Base-by-base conservation (phyloP, 1,284 basidiomycete genomes). In the Xanthoconium separans region DNA sequence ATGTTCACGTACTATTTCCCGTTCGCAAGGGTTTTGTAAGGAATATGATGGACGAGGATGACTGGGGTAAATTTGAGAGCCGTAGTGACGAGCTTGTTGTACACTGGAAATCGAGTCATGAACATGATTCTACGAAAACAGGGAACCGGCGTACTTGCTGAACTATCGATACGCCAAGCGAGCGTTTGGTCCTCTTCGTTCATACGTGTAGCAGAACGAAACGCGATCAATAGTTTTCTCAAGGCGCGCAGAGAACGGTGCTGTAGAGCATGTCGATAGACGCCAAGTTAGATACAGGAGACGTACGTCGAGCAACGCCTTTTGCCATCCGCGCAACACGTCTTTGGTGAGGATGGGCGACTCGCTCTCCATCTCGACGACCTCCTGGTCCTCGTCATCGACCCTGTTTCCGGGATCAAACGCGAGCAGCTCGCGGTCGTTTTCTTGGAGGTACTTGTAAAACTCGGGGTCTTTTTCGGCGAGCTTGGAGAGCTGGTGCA, bases 401-500 rank as follows among this genome's bases (percentile, higher is more conserved):
- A 70, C 73, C 15, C 73, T 75, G 6, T 70, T 71, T 15, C 61
- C 65, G 3, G 77, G 73, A 37, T 84, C 76, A 68, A 99, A 99
- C 2, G 92, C 78, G 7, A 99, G 79, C 31, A 99, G 76, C 51
- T 95, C 93, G 53, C 80, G 77, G 73, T 99, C 96, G 68, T 99
- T 96, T 73, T 98, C 93, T 75, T 97, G 89, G 8, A 99, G 79
- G 69, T 97, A 99, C 73, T 97, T 95, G 87, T 86, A 99, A 76
- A 99, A 99, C 65, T 98, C 96, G 18, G 96, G 96, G 70, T 99
- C 97, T 71, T 93, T 96, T 72, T 96, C 90, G 13, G 91, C 91
- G 39, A 99, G 81, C 65, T 92, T 89, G 46, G 91, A 88, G n/a
- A 99, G 82, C 53, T 98, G 89, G 44, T 84, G 71, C 44, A 91